phyloP scores from a whole-genome alignment of 495 filamentous ascomycete species.

The Symbiotaphrina buchneri region DNA sequence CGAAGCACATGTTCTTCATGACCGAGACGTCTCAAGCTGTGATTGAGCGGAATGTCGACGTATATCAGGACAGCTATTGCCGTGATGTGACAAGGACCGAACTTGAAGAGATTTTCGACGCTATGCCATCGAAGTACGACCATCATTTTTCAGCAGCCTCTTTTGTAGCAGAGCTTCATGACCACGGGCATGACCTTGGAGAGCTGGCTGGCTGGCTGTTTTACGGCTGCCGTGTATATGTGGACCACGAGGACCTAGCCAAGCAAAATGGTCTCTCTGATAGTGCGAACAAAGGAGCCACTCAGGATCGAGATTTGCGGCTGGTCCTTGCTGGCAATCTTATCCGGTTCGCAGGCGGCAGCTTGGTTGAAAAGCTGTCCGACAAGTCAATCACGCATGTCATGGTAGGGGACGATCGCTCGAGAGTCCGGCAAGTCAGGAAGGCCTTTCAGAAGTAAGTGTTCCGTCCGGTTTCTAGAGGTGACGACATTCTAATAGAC shows the following conservation, averaged over 20 bases:
- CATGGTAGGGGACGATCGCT: slow-evolving; percentile 20
- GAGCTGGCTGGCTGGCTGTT: slow-evolving; percentile 45
- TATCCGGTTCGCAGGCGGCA: slow-evolving; percentile 41
- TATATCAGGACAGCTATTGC: slow-evolving; percentile 65
- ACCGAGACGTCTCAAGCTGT: slow-evolving; percentile 19
- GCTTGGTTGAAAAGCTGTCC: slow-evolving; percentile 19
- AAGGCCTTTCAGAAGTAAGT: slow-evolving; percentile 15
- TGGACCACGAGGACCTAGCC: slow-evolving; percentile 14
- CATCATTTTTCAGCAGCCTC: slow-evolving; percentile 11
- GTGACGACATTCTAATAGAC: slow-evolving; percentile 4
- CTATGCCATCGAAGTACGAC: slow-evolving; percentile 18
- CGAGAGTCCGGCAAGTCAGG: slow-evolving; percentile 19
- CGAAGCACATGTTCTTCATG: slow-evolving; percentile 37
- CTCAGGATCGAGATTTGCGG: slow-evolving; percentile 9
- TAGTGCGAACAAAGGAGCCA: too few relatives aligned
- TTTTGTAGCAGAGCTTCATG: slow-evolving; percentile 30
- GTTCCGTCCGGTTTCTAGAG: neutral
- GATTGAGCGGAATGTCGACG: slow-evolving; percentile 36
- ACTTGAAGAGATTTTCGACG: slow-evolving; percentile 26
- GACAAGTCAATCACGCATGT: slow-evolving; percentile 40
- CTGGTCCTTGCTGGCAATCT: slow-evolving; percentile 17
- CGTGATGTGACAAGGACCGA: slow-evolving; percentile 45
- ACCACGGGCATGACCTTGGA: slow-evolving; percentile 25
- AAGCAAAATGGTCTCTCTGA: slow-evolving; percentile 5
- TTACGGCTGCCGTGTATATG: slow-evolving; percentile 29